Conservation (phyloP, 1,284 basidiomycete species). For the Cutaneotrichosporon cavernicola region DNA sequence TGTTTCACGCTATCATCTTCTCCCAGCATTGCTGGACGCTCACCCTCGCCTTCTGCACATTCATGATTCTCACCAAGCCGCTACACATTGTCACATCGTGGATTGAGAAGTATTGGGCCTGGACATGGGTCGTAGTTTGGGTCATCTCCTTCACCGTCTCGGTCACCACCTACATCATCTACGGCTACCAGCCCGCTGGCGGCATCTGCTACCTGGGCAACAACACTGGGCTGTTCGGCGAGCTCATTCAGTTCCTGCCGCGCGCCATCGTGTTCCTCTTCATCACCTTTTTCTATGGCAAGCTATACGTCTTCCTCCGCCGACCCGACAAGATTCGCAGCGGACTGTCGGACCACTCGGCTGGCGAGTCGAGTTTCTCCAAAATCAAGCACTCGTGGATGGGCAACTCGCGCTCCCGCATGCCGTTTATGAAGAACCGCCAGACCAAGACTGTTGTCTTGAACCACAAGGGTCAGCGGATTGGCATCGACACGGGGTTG, state of each 20-base stretch:
- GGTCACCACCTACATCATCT: constrained; percentile 41
- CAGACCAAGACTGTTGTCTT: constrained; percentile 14
- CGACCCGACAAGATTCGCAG: constrained; percentile 53
- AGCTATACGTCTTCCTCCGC: constrained; percentile 53
- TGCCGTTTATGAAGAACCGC: constrained; percentile 2
- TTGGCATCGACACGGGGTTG: not conserved
- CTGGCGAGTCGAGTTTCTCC: constrained; percentile 15
- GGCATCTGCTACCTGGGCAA: constrained; percentile 49
- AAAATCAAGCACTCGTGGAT: constrained; percentile 15
- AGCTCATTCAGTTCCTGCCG: constrained; percentile 52
- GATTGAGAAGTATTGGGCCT: constrained; percentile 49
- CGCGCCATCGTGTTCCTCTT: constrained; percentile 48
- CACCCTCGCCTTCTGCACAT: constrained; percentile 48
- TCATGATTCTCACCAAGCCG: constrained; percentile 53
- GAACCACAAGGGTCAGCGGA: constrained; percentile 5
- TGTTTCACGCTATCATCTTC: constrained; percentile 39
- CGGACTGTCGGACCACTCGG: constrained; percentile 33
- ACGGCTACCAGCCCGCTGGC: constrained; percentile 45
- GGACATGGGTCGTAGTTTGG: constrained; percentile 47
- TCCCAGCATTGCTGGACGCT: constrained; percentile 54
- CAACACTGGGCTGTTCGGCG: constrained; percentile 46
- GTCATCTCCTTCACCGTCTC: constrained; percentile 34
- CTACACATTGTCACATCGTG: constrained; percentile 43
- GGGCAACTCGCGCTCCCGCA: constrained; percentile 11
- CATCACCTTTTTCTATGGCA: constrained; percentile 50